Evolutionary conservation across 2,329 filamentous ascomycete species (phyloP).

Genomic region (Phoma sp.): DNA sequence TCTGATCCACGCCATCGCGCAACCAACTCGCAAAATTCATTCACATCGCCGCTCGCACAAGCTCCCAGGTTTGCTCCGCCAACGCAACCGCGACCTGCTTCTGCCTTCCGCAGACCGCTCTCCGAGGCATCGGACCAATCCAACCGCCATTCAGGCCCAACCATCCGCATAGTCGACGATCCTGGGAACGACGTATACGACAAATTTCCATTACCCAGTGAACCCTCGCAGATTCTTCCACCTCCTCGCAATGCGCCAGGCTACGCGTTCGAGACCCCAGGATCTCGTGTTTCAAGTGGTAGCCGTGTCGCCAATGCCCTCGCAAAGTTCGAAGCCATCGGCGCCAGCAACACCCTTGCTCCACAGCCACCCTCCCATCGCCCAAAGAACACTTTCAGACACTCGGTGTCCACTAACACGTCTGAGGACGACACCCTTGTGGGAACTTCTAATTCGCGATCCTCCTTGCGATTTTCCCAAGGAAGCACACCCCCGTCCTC

Average conservation of each 20-base stretch:
- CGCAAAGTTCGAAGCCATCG: constrained; percentile 42
- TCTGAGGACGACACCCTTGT: constrained; percentile 50
- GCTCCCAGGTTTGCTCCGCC: constrained; percentile 42
- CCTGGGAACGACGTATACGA: constrained; percentile 44
- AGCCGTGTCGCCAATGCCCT: constrained; percentile 47
- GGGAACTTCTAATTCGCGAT: constrained; percentile 45
- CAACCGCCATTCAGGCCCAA: constrained; percentile 47
- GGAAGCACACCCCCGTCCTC: constrained; percentile 49
- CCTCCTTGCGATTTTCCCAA: constrained; percentile 48
- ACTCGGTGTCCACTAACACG: constrained; percentile 46
- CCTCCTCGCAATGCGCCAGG: constrained; percentile 48
- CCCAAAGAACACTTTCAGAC: constrained; percentile 43
- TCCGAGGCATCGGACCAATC: constrained; percentile 49
- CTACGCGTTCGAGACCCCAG: constrained; percentile 48
- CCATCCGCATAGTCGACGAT: constrained; percentile 51
- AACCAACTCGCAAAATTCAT: constrained; percentile 32
- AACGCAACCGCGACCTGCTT: constrained; percentile 32
- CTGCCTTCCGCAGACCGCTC: constrained; percentile 45
- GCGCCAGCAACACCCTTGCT: constrained; percentile 38
- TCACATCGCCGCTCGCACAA: constrained; percentile 35
- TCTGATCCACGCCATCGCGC: constrained; percentile 31
- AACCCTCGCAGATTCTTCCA: constrained; percentile 49
- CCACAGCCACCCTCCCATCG: constrained; percentile 41
- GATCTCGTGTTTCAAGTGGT: constrained; percentile 49
- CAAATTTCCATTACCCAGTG: constrained; percentile 49